Conservation (phyloP, 2,329 filamentous ascomycete genomes). For the Fusarium globosum region DNA sequence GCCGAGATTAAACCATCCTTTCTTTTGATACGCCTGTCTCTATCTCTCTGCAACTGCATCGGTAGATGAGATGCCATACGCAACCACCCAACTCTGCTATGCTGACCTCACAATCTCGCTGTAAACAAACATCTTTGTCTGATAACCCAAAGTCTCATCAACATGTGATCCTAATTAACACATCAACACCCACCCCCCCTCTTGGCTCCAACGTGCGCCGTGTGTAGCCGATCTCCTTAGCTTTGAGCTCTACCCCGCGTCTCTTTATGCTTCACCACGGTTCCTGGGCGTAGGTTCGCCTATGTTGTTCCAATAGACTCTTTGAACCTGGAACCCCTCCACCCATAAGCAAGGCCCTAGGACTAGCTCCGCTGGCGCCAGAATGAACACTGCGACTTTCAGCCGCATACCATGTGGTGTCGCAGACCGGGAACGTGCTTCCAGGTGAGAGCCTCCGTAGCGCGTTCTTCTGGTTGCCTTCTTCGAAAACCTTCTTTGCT, state of each 20-base stretch:
- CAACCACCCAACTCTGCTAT: slow-evolving; percentile 17
- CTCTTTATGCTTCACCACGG: slow-evolving; percentile 21
- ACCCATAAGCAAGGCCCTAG: slow-evolving; percentile 4
- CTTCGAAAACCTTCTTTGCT: slow-evolving; percentile 9
- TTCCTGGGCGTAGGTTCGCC: slow-evolving; percentile 31
- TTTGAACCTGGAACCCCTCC: slow-evolving; percentile 9
- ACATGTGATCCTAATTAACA: slow-evolving; percentile 36
- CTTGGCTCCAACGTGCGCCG: slow-evolving; percentile 29
- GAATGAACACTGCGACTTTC: slow-evolving; percentile 16
- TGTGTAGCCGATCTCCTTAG: slow-evolving; percentile 38
- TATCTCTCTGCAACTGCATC: slow-evolving; percentile 5
- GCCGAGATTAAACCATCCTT: slow-evolving; percentile 18
- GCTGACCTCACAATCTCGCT: slow-evolving; percentile 22
- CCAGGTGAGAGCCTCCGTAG: slow-evolving; percentile 16
- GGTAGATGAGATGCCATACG: slow-evolving; percentile 4
- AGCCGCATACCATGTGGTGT: slow-evolving; percentile 39
- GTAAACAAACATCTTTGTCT: slow-evolving; percentile 23
- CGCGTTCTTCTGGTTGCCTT: slow-evolving; percentile 26
- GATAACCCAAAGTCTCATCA: slow-evolving; percentile 14
- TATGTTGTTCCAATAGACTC: slow-evolving; percentile 31
- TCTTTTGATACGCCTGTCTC: slow-evolving; percentile 35
- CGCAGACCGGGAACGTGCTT: slow-evolving; percentile 22
- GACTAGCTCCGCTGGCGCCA: slow-evolving; percentile 15
- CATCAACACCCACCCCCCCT: slow-evolving; percentile 21
- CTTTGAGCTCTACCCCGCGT: slow-evolving; percentile 22